A percentile compares a stretch with the other conserved stretches of the same genome.
Conservation (phyloP, 805 yeast genomes). For the Huiozyma naganishii region DNA sequence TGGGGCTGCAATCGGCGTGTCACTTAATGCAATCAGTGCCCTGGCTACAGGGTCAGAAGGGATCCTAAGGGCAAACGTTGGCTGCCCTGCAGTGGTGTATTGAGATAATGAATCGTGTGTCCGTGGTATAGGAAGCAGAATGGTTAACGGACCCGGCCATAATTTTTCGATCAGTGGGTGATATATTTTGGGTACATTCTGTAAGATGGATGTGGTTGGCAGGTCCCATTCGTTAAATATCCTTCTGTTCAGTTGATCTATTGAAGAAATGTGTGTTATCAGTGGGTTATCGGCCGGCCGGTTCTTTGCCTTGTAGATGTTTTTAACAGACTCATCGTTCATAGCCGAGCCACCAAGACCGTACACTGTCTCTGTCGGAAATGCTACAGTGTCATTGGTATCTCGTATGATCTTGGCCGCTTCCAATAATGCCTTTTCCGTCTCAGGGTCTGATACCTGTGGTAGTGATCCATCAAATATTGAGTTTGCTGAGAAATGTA, state of each 20-base stretch:
- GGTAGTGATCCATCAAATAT: constrained; percentile 33
- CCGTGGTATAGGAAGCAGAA: constrained; percentile 54
- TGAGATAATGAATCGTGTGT: constrained; percentile 42
- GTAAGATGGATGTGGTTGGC: constrained; percentile 12
- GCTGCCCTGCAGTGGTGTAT: constrained; percentile 75
- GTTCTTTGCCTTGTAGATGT: constrained; percentile 80
- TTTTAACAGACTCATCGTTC: constrained; percentile 56
- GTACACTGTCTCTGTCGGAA: constrained; percentile 96
- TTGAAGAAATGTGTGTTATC: constrained; percentile 78
- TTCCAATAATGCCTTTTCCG: constrained; percentile 37
- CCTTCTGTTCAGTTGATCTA: constrained; percentile 54
- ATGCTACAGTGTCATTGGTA: constrained; percentile 62
- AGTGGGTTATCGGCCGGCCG: constrained; percentile 94
- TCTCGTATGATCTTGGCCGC: constrained; percentile 50
- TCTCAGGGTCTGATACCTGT: constrained; percentile 39
- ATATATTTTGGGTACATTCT: constrained; percentile 59
- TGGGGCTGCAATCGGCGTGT: constrained; percentile 92
- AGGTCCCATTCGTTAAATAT: constrained; percentile 32
- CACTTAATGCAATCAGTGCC: constrained; percentile 74
- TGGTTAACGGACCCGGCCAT: constrained; percentile 97
- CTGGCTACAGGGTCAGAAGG: constrained; percentile 85
- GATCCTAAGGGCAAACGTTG: constrained; percentile 85
- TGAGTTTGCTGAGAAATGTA: constrained; percentile 33
- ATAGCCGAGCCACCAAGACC: constrained; percentile 88
- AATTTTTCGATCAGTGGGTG: constrained; percentile 49